These are phyloP conservation scores for Lumnitzera littorea DNA, from an alignment of 345 rosid species.

Conservation along the genomic window DNA sequence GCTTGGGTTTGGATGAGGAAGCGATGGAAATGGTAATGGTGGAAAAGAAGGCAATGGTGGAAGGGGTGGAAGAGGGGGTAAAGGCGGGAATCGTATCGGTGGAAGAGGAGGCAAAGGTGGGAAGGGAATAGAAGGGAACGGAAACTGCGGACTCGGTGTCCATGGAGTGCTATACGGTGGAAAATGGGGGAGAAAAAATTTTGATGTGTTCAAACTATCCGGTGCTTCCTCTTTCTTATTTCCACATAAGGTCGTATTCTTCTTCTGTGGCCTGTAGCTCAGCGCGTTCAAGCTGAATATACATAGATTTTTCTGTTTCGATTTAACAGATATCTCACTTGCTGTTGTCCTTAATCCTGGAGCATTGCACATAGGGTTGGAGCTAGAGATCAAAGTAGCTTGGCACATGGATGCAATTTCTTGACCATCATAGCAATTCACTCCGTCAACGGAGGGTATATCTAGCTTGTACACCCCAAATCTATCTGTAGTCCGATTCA, in stretches of 20 bases:
- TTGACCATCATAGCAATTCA: conserved; percentile 65
- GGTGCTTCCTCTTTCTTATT: conserved; percentile 16
- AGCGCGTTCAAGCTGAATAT: conserved; percentile 75
- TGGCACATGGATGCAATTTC: conserved; percentile 49
- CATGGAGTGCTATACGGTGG: conserved; percentile 52
- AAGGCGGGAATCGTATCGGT: conserved; percentile 10
- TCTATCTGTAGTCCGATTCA: conserved; percentile 61
- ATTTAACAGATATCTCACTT: conserved; percentile 60
- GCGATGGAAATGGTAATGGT: conserved; percentile 17
- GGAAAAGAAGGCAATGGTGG: conserved; percentile 12
- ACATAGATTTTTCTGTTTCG: conserved; percentile 70
- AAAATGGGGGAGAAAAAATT: conserved; percentile 47
- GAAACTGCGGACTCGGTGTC: conserved; percentile 31
- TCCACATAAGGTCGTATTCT: conserved; percentile 47
- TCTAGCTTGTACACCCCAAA: conserved; percentile 66
- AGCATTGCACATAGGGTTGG: conserved; percentile 36
- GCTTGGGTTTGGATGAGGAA: conserved; percentile 4
- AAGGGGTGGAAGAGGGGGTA: conserved; percentile 19
- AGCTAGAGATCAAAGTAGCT: conserved; percentile 40
- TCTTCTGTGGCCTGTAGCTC: conserved; percentile 53
- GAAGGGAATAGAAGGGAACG: conserved; percentile 11
- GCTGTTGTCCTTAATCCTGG: conserved; percentile 48
- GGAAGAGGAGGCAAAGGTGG: conserved; percentile 17
- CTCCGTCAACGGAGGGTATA: conserved; percentile 69
- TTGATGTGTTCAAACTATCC: conserved; percentile 35